A percentile compares a stretch with the other conserved stretches of the same genome.
phyloP scores from a whole-genome alignment of 176 grass and related monocot species.

The Alopecurus myosuroides region DNA sequence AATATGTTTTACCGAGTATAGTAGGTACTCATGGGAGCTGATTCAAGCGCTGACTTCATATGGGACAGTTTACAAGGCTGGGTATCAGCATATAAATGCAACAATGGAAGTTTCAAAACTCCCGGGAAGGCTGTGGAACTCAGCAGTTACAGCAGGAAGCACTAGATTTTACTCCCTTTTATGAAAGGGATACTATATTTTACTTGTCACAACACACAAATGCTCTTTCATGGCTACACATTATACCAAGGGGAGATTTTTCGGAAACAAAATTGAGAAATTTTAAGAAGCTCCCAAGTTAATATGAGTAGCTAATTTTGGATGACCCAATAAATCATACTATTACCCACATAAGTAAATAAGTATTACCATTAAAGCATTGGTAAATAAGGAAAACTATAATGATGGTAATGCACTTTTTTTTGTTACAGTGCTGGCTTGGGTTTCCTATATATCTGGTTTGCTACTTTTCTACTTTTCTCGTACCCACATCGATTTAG shows the following conservation, averaged over 20 bases:
- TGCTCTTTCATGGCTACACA: background rate
- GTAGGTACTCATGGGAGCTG: constrained; percentile 66
- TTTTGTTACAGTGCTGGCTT: no score
- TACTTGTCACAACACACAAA: background rate
- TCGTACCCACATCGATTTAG: no score
- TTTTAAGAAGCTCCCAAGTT: background rate
- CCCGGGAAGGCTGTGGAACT: constrained; percentile 41
- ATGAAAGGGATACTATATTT: background rate
- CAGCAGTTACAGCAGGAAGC: no score
- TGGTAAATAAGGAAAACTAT: no score
- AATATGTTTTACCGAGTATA: constrained; percentile 14
- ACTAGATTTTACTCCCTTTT: background rate
- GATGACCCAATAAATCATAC: background rate
- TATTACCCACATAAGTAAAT: background rate
- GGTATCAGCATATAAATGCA: constrained; percentile 55
- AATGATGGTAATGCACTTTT: no score
- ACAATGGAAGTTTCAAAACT: constrained; percentile 61
- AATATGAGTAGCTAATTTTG: background rate
- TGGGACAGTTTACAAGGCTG: constrained; percentile 76
- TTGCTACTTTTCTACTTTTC: no score
- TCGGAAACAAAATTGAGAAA: background rate
- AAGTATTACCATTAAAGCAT: no score
- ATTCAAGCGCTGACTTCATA: constrained; percentile 59
- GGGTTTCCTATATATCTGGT: no score
- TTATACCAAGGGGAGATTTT: background rate